These are phyloP conservation scores for Daldinia loculata DNA, from an alignment of 495 filamentous ascomycete genomes.

Conservation along the genomic window DNA sequence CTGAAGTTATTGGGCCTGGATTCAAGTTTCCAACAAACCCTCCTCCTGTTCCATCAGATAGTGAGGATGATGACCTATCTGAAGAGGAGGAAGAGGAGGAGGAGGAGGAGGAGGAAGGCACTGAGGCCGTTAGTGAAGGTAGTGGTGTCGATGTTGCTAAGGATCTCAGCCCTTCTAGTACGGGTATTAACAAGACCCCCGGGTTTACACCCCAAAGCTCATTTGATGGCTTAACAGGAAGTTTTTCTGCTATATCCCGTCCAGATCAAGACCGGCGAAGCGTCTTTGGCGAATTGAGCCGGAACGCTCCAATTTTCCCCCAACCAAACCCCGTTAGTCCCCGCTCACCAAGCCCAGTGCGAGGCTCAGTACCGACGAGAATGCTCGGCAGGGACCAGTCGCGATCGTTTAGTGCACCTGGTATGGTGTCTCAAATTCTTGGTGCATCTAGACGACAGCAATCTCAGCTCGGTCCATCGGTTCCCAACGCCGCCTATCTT, in stretches of 20 bases:
- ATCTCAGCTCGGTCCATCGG: constrained; percentile 31
- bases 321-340: constrained; percentile 69
- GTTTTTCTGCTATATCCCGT: constrained; percentile 57
- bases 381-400: constrained; percentile 59
- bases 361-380: constrained; percentile 58
- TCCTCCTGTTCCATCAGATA: constrained; percentile 45
- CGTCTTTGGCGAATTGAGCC: constrained; percentile 73
- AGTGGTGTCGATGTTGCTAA: constrained; percentile 72
- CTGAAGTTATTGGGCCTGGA: constrained; percentile 34
- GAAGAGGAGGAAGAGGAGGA: constrained; percentile 52
- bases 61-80: constrained; percentile 54
- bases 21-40: constrained; percentile 45
- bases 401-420: constrained; percentile 67
- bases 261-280: constrained; percentile 52
- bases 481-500: constrained; percentile 36
- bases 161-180: constrained; percentile 67
- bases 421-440: constrained; percentile 58
- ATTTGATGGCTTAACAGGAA: constrained; percentile 62
- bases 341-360: constrained; percentile 82
- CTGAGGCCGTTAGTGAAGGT: constrained; percentile 62
- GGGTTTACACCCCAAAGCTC: constrained; percentile 72
- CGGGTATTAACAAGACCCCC: constrained; percentile 60
- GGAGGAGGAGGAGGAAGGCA: constrained; percentile 48
- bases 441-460: constrained; percentile 44
- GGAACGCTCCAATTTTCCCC: constrained; percentile 62